Conservation (phyloP, 1,139 yeast genomes). For the Yamadazyma blattariae region DNA sequence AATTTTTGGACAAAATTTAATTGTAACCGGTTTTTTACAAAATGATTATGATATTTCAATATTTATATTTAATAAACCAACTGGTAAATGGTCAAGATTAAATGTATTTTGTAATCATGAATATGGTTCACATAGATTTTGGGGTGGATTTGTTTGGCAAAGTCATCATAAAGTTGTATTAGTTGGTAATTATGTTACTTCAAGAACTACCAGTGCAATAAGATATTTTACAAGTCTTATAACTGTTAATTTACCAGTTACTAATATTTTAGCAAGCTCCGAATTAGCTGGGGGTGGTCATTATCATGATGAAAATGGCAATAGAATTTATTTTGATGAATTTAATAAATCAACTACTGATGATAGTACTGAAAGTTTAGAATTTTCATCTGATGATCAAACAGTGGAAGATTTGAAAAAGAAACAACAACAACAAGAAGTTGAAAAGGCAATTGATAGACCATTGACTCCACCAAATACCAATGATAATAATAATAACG, state of each 20-base stretch:
- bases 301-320: conserved; percentile 20
- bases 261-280: conserved; percentile 52
- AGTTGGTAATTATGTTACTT: conserved; percentile 51
- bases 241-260: conserved; percentile 63
- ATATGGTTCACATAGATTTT: conserved; percentile 54
- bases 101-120: conserved; percentile 57
- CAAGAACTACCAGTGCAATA: conserved; percentile 49
- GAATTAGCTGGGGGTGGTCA: conserved; percentile 34
- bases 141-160: conserved; percentile 71
- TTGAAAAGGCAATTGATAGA: conserved; percentile 7
- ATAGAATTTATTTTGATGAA: conserved; percentile 18
- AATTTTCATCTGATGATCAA: conserved; percentile 6
- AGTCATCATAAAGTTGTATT: conserved; percentile 68
- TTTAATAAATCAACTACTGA: conserved; percentile 13
- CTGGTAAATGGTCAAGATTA: conserved; percentile 64
- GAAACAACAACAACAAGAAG: not conserved
- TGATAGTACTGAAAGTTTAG: conserved; percentile 14
- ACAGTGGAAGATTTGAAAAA: not conserved
- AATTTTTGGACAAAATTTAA: conserved; percentile 60
- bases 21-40: conserved; percentile 57
- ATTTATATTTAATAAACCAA: conserved; percentile 57
- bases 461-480: conserved; percentile 12
- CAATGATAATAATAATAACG: too few relatives aligned
- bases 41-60: conserved; percentile 54
- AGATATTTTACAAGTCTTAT: conserved; percentile 58